These are phyloP conservation scores for Pinus taeda DNA, from an alignment of 75 land plant genomes.

Conservation along the genomic window DNA sequence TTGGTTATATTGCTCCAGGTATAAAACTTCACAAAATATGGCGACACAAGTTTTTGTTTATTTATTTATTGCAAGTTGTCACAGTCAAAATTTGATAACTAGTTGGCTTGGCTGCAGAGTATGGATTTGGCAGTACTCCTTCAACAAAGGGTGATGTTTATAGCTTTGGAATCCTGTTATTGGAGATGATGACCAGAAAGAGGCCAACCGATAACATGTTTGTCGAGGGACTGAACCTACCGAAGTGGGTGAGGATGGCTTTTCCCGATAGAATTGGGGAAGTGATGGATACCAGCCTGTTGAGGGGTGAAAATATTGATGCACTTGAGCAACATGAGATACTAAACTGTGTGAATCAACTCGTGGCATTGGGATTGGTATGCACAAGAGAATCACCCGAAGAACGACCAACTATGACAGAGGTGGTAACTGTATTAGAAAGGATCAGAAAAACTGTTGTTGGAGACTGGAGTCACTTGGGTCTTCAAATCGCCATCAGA, in stretches of 20 bases:
- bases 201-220: slow-evolving; percentile 7
- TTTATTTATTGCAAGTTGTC: too few relatives aligned
- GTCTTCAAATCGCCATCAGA: too few relatives aligned
- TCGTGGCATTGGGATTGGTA: neutral
- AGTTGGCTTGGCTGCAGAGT: slow-evolving; percentile 13
- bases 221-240: neutral
- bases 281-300: neutral
- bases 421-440: neutral
- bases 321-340: neutral
- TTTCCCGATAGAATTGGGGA: neutral
- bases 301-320: neutral
- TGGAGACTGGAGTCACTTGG: too few relatives aligned
- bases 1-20: slow-evolving; percentile 21
- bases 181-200: slow-evolving; percentile 12
- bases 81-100: neutral
- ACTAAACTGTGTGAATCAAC: neutral
- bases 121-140: neutral
- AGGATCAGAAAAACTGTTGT: too few relatives aligned
- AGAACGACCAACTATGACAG: slow-evolving; percentile 1
- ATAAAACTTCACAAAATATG: neutral
- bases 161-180: slow-evolving; percentile 16
- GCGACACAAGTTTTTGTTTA: too few relatives aligned
- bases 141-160: slow-evolving; percentile 20
- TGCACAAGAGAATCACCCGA: neutral
- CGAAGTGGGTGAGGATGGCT: slow-evolving; percentile 6